Evolutionary conservation across 768 basidiomycete genomes (phyloP).

Genomic region (Antrodiella citrinella): DNA sequence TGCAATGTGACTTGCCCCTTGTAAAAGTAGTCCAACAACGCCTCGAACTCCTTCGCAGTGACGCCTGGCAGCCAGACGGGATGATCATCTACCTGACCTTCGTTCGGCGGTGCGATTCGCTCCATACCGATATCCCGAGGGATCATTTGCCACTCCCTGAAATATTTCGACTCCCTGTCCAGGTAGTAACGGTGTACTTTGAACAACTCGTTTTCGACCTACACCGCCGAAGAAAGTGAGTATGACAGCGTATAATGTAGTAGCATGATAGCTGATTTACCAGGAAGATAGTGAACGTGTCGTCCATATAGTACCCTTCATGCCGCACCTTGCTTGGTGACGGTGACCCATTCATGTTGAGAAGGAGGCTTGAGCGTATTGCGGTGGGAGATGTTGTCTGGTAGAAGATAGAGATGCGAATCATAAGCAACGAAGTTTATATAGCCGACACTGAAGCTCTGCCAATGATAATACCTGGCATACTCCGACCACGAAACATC

Average conservation of each 20-base stretch:
- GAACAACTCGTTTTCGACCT: conserved; percentile 32
- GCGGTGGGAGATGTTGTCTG: no score
- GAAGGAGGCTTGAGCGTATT: no score
- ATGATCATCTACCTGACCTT: conserved; percentile 24
- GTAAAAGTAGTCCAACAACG: conserved; percentile 31
- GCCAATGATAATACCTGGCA: no score
- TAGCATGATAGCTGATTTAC: conserved; percentile 5
- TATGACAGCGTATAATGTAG: not conserved
- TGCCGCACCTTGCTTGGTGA: conserved; percentile 2
- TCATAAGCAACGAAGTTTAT: no score
- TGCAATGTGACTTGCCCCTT: conserved; percentile 22
- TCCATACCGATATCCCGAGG: not conserved
- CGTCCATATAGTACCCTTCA: conserved; percentile 15
- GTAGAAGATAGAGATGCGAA: no score
- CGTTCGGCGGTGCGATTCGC: not conserved
- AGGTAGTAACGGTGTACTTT: conserved; percentile 35
- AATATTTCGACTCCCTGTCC: conserved; percentile 28
- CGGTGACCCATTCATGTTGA: no score
- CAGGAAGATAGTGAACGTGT: conserved; percentile 15
- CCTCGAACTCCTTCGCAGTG: conserved; percentile 26
- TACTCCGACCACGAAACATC: no score
- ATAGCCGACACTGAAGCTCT: no score
- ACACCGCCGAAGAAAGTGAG: not conserved
- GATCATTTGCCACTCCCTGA: conserved; percentile 21
- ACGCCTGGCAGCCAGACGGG: conserved; percentile 28